phyloP scores from a whole-genome alignment of 1,284 basidiomycete species.

The Grifola frondosa region DNA sequence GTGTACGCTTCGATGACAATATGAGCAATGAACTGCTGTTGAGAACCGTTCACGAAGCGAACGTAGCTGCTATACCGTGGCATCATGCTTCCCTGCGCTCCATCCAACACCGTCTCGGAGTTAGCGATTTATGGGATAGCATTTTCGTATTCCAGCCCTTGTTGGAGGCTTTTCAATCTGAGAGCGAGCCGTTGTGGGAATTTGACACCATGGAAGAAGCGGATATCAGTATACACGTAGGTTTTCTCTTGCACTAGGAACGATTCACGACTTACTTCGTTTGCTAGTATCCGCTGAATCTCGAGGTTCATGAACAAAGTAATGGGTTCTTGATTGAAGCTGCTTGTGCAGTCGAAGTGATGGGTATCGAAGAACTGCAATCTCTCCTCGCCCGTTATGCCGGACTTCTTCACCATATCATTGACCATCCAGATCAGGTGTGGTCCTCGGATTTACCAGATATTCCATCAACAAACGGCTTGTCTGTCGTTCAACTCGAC shows the following conservation, averaged over 20 bases:
- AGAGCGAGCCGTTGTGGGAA: slow-evolving; percentile 32
- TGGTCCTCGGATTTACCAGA: slow-evolving; percentile 11
- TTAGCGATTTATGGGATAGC: slow-evolving; percentile 41
- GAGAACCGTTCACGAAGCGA: slow-evolving; percentile 38
- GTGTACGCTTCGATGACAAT: slow-evolving; percentile 32
- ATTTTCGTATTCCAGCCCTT: slow-evolving; percentile 48
- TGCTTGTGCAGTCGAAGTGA: slow-evolving; percentile 35
- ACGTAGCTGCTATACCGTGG: slow-evolving; percentile 43
- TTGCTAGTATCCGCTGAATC: slow-evolving; percentile 44
- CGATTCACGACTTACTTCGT: slow-evolving; percentile 1
- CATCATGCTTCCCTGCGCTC: slow-evolving; percentile 48
- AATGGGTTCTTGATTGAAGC: slow-evolving; percentile 36
- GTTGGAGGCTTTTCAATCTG: slow-evolving; percentile 10
- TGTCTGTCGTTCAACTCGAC: too few relatives aligned
- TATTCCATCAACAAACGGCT: neutral
- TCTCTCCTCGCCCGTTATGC: slow-evolving; percentile 30
- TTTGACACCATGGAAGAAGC: slow-evolving; percentile 33
- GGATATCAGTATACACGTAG: slow-evolving; percentile 43
- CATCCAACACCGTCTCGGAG: slow-evolving; percentile 39
- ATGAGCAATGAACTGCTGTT: slow-evolving; percentile 38
- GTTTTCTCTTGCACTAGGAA: neutral
- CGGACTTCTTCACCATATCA: slow-evolving; percentile 26
- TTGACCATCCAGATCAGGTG: slow-evolving; percentile 26
- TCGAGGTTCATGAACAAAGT: slow-evolving; percentile 41
- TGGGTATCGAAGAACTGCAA: slow-evolving; percentile 28